Conservation (phyloP, 2,329 filamentous ascomycete species). For the Elsinoe necatrix region DNA sequence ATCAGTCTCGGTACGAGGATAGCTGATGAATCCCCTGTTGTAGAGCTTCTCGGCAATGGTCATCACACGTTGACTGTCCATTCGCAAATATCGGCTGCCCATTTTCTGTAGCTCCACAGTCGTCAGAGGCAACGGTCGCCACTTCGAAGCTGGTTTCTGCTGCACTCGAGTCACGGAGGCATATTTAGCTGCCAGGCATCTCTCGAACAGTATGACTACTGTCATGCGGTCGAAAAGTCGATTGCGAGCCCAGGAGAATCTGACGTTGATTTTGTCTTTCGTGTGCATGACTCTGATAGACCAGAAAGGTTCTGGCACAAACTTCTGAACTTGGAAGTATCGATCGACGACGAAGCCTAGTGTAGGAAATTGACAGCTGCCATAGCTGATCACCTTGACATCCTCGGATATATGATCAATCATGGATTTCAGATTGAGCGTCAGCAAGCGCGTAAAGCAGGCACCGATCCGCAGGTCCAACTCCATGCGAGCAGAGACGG, state of each 20-base stretch:
- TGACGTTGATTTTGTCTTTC: conserved; percentile 68
- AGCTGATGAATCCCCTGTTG: conserved; percentile 92
- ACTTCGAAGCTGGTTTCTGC: conserved; percentile 87
- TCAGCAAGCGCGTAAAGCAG: conserved; percentile 84
- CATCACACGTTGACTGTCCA: conserved; percentile 90
- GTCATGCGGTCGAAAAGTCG: conserved; percentile 82
- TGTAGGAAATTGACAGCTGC: conserved; percentile 91
- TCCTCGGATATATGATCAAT: conserved; percentile 74
- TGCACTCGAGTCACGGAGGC: conserved; percentile 78
- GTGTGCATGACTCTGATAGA: conserved; percentile 74
- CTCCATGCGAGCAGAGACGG: conserved; percentile 82
- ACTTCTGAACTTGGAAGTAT: conserved; percentile 89
- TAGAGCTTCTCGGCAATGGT: conserved; percentile 76
- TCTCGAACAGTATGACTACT: conserved; percentile 74
- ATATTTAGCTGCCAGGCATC: conserved; percentile 65
- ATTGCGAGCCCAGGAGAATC: conserved; percentile 73
- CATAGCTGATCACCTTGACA: conserved; percentile 36
- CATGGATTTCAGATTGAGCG: conserved; percentile 64
- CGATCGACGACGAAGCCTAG: conserved; percentile 94
- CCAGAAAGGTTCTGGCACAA: conserved; percentile 90
- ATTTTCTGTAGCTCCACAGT: conserved; percentile 96
- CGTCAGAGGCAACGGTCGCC: conserved; percentile 85
- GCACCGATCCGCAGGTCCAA: conserved; percentile 87
- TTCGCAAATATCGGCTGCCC: conserved; percentile 77
- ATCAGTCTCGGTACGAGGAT: conserved; percentile 94